A percentile compares a stretch with the other conserved stretches of the same genome.
phyloP scores from a whole-genome alignment of 768 basidiomycete genomes.

The Russula brevipes region DNA sequence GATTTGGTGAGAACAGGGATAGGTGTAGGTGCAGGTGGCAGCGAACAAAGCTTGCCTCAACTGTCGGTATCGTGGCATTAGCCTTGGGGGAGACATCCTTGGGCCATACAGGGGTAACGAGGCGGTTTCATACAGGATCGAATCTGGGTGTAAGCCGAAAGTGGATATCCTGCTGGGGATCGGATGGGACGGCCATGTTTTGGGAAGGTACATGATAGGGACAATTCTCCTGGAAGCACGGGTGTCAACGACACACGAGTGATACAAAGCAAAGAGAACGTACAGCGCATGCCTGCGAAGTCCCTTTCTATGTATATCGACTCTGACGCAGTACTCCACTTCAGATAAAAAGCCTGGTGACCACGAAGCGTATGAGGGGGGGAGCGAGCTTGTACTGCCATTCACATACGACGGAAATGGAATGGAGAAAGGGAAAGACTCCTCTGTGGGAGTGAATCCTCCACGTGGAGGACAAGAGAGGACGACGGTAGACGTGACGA shows the following conservation, averaged over 20 bases:
- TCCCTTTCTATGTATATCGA: constrained; percentile 39
- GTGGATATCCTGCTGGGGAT: constrained; percentile 33
- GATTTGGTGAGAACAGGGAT: neutral
- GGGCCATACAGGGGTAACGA: constrained; percentile 28
- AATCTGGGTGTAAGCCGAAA: constrained; percentile 22
- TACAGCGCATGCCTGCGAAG: constrained; percentile 40
- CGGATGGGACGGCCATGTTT: constrained; percentile 37
- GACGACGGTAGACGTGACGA: constrained; percentile 4
- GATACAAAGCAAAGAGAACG: constrained; percentile 16
- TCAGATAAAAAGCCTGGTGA: constrained; percentile 32
- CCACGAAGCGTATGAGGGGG: constrained; percentile 37
- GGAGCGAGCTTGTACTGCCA: constrained; percentile 32
- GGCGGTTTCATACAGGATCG: constrained; percentile 32
- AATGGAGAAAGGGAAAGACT: constrained; percentile 33
- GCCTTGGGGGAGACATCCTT: neutral
- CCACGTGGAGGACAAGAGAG: constrained; percentile 13
- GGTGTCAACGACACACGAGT: neutral
- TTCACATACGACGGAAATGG: constrained; percentile 36
- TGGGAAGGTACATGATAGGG: constrained; percentile 42
- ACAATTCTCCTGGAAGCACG: constrained; percentile 30
- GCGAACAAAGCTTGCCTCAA: constrained; percentile 29
- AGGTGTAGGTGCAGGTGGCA: neutral
- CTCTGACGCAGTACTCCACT: constrained; percentile 36
- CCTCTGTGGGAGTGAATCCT: constrained; percentile 17
- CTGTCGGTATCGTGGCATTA: constrained; percentile 21